Conservation (phyloP, 768 basidiomycete species). For the Naematelia encephala region DNA sequence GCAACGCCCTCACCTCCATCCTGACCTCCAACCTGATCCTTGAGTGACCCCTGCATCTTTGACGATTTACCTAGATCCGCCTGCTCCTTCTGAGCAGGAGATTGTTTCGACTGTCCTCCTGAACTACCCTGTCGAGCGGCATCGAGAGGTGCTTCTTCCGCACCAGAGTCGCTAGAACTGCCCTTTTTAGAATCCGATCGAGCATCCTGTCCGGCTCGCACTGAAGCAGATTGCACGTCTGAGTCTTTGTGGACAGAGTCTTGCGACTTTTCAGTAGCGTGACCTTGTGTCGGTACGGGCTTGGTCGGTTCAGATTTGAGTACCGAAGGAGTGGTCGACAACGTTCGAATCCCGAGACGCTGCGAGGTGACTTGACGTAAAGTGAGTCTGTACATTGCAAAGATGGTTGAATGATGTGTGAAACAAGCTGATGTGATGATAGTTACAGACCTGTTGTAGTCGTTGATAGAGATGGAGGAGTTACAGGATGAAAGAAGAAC, state of each 20-base stretch:
- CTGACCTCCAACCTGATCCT: conserved; percentile 48
- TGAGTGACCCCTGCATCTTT: conserved; percentile 21
- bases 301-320: too few relatives aligned
- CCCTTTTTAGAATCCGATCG: conserved; percentile 6
- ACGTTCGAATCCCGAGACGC: too few relatives aligned
- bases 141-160: conserved; percentile 32
- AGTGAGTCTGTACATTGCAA: neutral
- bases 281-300: conserved; percentile 30
- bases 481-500: too few relatives aligned
- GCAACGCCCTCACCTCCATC: conserved; percentile 22
- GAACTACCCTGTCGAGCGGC: conserved; percentile 33
- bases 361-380: neutral
- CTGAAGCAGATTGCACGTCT: conserved; percentile 41
- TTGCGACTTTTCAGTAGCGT: conserved; percentile 36
- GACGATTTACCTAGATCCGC: conserved; percentile 10
- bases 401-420: neutral
- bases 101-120: conserved; percentile 22
- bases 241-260: conserved; percentile 28
- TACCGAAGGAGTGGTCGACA: too few relatives aligned
- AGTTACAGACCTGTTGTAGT: too few relatives aligned
- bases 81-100: conserved; percentile 12
- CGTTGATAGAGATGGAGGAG: neutral
- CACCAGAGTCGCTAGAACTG: conserved; percentile 5
- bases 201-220: conserved; percentile 27
- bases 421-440: too few relatives aligned